Conservation (phyloP, 305 asterid genomes). For the Solanum hybrid region DNA sequence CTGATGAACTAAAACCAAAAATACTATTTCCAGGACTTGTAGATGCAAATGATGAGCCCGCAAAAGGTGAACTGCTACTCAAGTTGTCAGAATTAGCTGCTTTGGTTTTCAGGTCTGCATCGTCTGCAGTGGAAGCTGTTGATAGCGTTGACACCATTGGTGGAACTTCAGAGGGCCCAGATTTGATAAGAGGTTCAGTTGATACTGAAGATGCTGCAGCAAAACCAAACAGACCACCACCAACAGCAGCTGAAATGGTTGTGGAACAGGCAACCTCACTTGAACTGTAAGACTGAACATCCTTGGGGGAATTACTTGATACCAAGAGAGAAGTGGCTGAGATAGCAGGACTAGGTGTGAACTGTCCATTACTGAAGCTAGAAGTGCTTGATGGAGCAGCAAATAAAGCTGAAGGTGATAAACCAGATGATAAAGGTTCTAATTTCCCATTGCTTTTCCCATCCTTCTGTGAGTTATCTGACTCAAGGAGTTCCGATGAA, state of each 20-base stretch:
- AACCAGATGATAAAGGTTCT: constrained; percentile 3
- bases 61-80: constrained; percentile 1
- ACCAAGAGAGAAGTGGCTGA: constrained; percentile 1
- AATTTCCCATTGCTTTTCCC: constrained; percentile 1
- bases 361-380: constrained; percentile 6
- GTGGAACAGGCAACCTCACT: constrained; percentile 35
- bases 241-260: constrained; percentile 10
- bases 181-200: constrained; percentile 16
- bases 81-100: constrained; percentile 2
- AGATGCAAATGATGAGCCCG: constrained; percentile 1
- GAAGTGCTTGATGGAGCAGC: constrained; percentile 5
- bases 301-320: constrained; percentile 2
- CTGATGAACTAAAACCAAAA: constrained; percentile 12
- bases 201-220: constrained; percentile 15
- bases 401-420: constrained; percentile 2
- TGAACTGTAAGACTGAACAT: constrained; percentile 29
- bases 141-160: constrained; percentile 23
- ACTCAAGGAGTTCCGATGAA: background rate
- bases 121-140: constrained; percentile 9
- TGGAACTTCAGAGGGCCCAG: constrained; percentile 28
- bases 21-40: constrained; percentile 5
- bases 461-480: constrained; percentile 1
- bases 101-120: background rate
- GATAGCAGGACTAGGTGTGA: constrained; percentile 5
- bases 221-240: constrained; percentile 22